Percentiles rank a stretch among this genome's conserved stretches.
These are phyloP conservation scores for Penicillium verhagenii DNA, from an alignment of 495 filamentous ascomycete species.

Conservation along the genomic window DNA sequence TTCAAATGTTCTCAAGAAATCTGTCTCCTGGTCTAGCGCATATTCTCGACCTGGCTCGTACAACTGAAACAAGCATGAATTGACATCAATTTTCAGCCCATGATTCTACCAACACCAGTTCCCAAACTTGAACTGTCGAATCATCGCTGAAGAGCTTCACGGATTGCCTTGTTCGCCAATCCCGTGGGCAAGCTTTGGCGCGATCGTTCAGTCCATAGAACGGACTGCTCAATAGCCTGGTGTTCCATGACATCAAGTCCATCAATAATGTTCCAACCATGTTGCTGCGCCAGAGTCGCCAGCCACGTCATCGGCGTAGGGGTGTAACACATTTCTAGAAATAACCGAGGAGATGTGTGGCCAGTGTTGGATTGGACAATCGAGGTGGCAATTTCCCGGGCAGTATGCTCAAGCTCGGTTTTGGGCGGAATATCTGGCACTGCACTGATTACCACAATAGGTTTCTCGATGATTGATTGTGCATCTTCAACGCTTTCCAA, in stretches of 20 bases:
- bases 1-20: too few relatives aligned
- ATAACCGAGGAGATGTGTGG: not conserved
- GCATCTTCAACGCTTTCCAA: not conserved
- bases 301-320: not conserved
- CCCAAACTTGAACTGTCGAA: too few relatives aligned
- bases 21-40: too few relatives aligned
- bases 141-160: not conserved
- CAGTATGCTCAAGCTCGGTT: not conserved
- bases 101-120: too few relatives aligned
- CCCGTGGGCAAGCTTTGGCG: not conserved
- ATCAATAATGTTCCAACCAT: not conserved
- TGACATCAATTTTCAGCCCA: too few relatives aligned
- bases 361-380: not conserved
- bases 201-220: not conserved
- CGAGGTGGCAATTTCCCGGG: not conserved
- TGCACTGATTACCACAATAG: not conserved
- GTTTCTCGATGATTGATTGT: not conserved
- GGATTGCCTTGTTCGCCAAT: not conserved
- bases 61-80: too few relatives aligned
- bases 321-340: constrained; percentile 1
- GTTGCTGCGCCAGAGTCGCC: not conserved
- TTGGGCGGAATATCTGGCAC: not conserved
- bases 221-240: constrained; percentile 1
- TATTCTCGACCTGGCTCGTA: too few relatives aligned
- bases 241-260: constrained; percentile 1